phyloP scores from a whole-genome alignment of 768 basidiomycete species.

The Dacryopinax primogenitus region DNA sequence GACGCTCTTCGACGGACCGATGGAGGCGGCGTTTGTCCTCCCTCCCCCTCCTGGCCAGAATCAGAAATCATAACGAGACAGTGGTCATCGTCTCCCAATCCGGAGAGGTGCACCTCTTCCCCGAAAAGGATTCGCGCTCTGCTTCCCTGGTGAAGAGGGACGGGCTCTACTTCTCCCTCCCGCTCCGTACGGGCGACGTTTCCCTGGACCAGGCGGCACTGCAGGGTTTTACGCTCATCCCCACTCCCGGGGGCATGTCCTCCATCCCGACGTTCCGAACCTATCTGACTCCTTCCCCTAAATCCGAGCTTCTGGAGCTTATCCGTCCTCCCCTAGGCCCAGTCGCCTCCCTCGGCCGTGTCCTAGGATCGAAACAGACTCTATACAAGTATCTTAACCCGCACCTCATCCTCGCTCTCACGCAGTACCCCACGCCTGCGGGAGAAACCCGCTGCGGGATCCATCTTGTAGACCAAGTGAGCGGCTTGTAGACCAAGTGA shows the following conservation, averaged over 20 bases:
- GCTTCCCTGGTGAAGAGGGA: conserved; percentile 35
- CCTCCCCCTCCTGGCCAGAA: background rate
- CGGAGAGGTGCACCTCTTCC: conserved; percentile 61
- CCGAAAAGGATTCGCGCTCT: conserved; percentile 39
- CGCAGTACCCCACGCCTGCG: conserved; percentile 29
- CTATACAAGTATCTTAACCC: conserved; percentile 92
- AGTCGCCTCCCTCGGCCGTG: conserved; percentile 68
- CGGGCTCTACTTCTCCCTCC: conserved; percentile 45
- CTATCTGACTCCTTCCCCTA: background rate
- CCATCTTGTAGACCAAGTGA: conserved; percentile 65
- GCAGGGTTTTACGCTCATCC: no score
- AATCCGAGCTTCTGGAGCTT: background rate
- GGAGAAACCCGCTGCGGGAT: conserved; percentile 39
- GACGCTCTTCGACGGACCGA: background rate
- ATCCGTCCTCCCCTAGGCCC: conserved; percentile 30
- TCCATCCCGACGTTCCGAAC: background rate
- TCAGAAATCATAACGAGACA: conserved; percentile 31
- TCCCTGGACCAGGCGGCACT: background rate
- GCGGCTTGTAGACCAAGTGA: conserved; percentile 74
- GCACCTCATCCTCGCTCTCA: conserved; percentile 55
- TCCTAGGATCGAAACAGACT: conserved; percentile 74
- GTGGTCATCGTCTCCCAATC: conserved; percentile 62
- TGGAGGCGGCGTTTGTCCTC: background rate
- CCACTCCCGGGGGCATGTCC: background rate
- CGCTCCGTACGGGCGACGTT: conserved; percentile 9